phyloP scores from a whole-genome alignment of 2,329 filamentous ascomycete genomes.

The Ophiosphaerella korrae region DNA sequence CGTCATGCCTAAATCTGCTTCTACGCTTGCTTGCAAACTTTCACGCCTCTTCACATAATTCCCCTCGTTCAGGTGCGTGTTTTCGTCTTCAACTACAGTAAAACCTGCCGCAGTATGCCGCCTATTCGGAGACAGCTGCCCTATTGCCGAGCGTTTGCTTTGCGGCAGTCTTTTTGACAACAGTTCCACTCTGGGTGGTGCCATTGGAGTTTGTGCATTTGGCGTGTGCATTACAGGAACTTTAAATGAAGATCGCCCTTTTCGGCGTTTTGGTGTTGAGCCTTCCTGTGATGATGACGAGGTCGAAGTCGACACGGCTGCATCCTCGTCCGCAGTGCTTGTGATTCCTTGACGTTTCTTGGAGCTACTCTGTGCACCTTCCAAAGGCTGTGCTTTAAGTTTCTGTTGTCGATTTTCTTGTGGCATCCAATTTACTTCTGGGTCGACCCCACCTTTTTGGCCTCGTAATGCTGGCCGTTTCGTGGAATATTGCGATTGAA shows the following conservation, averaged over 20 bases:
- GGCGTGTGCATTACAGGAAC: slow-evolving; percentile 37
- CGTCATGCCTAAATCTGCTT: slow-evolving; percentile 45
- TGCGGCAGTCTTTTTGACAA: slow-evolving; percentile 22
- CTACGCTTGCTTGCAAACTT: slow-evolving; percentile 24
- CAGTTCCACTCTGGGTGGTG: slow-evolving; percentile 8
- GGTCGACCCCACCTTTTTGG: slow-evolving; percentile 12
- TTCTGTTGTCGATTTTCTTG: slow-evolving; percentile 33
- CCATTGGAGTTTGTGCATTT: slow-evolving; percentile 20
- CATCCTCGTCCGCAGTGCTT: slow-evolving; percentile 25
- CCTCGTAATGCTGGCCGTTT: slow-evolving; percentile 15
- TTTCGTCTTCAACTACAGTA: slow-evolving; percentile 20
- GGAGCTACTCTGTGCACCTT: slow-evolving; percentile 3
- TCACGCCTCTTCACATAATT: slow-evolving; percentile 16
- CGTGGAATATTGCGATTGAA: slow-evolving; percentile 16
- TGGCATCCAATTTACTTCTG: slow-evolving; percentile 15
- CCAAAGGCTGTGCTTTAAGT: slow-evolving; percentile 18
- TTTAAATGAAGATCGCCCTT: slow-evolving; percentile 40
- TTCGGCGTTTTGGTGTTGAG: slow-evolving; percentile 51
- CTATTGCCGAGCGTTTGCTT: slow-evolving; percentile 34
- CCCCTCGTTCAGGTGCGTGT: slow-evolving; percentile 7
- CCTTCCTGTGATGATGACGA: slow-evolving; percentile 24
- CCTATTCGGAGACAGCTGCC: slow-evolving; percentile 42
- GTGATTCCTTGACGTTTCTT: slow-evolving; percentile 5
- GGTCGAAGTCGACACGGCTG: slow-evolving; percentile 28
- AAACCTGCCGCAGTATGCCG: slow-evolving; percentile 38